Evolutionary conservation across 495 filamentous ascomycete species (phyloP).

Genomic region (Filosporella fistucella): DNA sequence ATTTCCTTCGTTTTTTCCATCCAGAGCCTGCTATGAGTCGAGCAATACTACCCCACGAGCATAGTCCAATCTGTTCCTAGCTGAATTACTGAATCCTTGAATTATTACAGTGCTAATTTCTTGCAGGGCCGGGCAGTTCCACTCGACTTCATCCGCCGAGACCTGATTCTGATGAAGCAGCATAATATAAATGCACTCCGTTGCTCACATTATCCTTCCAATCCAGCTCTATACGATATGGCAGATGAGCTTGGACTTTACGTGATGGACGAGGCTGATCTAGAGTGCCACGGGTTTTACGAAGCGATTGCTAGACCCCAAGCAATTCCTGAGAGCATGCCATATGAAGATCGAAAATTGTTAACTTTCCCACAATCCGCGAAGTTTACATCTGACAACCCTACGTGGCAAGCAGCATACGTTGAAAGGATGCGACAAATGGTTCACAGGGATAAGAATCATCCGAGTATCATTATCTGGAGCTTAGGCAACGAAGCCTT

Average conservation of each 20-base stretch:
- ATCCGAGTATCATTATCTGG: conserved; percentile 67
- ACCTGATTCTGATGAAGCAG: conserved; percentile 60
- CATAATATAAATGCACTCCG: conserved; percentile 67
- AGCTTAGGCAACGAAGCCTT: conserved; percentile 69
- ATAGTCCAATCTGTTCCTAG: no score
- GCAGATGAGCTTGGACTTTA: conserved; percentile 69
- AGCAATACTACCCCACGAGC: no score
- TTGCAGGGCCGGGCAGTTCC: conserved; percentile 62
- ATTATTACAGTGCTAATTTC: no score
- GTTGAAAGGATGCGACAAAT: conserved; percentile 63
- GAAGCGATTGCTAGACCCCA: conserved; percentile 38
- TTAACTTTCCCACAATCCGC: conserved; percentile 5
- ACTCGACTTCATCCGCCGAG: conserved; percentile 43
- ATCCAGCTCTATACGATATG: conserved; percentile 56
- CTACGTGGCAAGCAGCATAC: conserved; percentile 63
- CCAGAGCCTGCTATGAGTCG: no score
- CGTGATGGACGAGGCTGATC: conserved; percentile 68
- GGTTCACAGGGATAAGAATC: conserved; percentile 64
- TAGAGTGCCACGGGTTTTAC: conserved; percentile 68
- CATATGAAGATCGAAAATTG: conserved; percentile 5
- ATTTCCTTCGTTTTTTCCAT: no score
- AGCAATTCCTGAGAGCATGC: not conserved
- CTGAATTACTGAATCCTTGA: no score
- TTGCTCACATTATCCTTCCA: conserved; percentile 61
- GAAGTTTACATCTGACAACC: conserved; percentile 57